Conservation (phyloP, 805 yeast species). For the Lipomyces spencermartinsiae region DNA sequence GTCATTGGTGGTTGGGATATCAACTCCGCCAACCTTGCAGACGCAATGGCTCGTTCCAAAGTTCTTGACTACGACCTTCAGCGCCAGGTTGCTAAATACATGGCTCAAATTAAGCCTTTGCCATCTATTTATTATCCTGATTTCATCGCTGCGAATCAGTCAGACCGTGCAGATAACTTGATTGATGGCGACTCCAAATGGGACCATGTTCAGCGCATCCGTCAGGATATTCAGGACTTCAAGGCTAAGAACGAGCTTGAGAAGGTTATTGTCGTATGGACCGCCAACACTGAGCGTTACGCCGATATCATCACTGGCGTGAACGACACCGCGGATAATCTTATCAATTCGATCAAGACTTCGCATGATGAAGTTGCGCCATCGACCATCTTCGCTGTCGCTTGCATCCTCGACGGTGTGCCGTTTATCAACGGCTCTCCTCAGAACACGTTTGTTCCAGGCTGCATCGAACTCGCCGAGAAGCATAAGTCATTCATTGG, state of each 20-base stretch:
- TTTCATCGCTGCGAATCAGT: slow-evolving; percentile 94
- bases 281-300: slow-evolving; percentile 96
- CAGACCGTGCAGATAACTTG: slow-evolving; percentile 87
- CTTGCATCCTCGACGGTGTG: slow-evolving; percentile 82
- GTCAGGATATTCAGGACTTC: slow-evolving; percentile 81
- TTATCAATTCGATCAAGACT: slow-evolving; percentile 71
- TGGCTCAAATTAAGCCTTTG: slow-evolving; percentile 71
- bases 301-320: slow-evolving; percentile 78
- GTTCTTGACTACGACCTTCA: slow-evolving; percentile 88
- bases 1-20: slow-evolving; percentile 96
- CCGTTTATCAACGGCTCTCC: slow-evolving; percentile 98
- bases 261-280: slow-evolving; percentile 91
- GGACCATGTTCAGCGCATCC: slow-evolving; percentile 85
- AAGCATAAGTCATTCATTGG: slow-evolving; percentile 77
- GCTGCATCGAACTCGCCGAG: slow-evolving; percentile 89
- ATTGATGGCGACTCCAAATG: slow-evolving; percentile 77
- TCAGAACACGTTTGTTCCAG: slow-evolving; percentile 97
- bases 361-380: slow-evolving; percentile 89
- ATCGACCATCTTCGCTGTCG: slow-evolving; percentile 92
- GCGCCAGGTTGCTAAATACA: slow-evolving; percentile 67
- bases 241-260: slow-evolving; percentile 75
- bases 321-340: slow-evolving; percentile 85
- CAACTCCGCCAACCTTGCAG: slow-evolving; percentile 68
- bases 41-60: slow-evolving; percentile 83
- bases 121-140: slow-evolving; percentile 94